Evolutionary conservation across 2,329 filamentous ascomycete genomes (phyloP).

Genomic region (Paracamarosporium sp.): DNA sequence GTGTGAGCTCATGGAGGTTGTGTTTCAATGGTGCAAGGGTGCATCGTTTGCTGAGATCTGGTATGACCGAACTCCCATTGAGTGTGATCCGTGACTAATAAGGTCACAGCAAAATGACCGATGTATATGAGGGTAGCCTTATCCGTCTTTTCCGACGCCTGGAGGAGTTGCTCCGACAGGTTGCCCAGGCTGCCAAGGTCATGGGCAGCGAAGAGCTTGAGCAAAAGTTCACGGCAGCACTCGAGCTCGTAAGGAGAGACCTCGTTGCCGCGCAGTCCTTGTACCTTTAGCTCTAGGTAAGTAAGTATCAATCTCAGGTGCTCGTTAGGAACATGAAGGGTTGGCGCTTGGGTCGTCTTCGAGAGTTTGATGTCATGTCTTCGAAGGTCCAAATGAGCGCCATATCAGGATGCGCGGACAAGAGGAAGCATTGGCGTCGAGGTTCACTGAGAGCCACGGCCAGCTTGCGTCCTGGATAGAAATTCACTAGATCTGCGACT

Average conservation of each 20-base stretch:
- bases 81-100: conserved; percentile 8
- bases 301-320: conserved; percentile 12
- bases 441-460: conserved; percentile 19
- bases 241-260: conserved; percentile 87
- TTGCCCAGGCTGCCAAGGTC: conserved; percentile 93
- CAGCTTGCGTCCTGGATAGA: conserved; percentile 30
- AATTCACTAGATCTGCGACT: conserved; percentile 39
- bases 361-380: conserved; percentile 22
- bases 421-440: conserved; percentile 23
- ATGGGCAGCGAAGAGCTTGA: conserved; percentile 97
- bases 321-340: conserved; percentile 13
- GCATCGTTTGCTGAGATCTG: conserved; percentile 92
- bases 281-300: conserved; percentile 65
- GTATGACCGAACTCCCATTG: conserved; percentile 60
- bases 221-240: conserved; percentile 85
- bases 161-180: conserved; percentile 92
- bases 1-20: conserved; percentile 96
- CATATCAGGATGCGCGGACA: conserved; percentile 4
- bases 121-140: conserved; percentile 94
- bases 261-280: conserved; percentile 94
- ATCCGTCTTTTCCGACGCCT: conserved; percentile 95
- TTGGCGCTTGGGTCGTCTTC: conserved; percentile 20
- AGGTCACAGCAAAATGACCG: conserved; percentile 90
- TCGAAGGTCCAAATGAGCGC: conserved; percentile 18
- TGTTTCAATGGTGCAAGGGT: conserved; percentile 89